phyloP scores from a whole-genome alignment of 768 basidiomycete species.

The Suillus luteus region DNA sequence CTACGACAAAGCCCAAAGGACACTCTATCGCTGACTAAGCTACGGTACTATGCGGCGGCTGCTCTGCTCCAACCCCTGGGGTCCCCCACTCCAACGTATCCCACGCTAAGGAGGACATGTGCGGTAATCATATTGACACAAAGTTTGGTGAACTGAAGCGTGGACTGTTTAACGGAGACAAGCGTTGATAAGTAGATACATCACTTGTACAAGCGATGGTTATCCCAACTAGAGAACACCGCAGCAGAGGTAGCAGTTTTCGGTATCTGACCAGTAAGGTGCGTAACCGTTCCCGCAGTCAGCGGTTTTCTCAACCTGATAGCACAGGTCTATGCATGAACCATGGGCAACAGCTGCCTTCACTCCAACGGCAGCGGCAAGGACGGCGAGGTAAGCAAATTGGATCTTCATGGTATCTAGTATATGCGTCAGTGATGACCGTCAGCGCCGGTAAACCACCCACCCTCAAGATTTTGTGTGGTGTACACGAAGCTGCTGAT shows the following conservation, averaged over 20 bases:
- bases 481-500: not conserved
- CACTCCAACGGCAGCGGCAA: not conserved
- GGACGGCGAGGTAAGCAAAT: not conserved
- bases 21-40: too few relatives aligned
- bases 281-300: not conserved
- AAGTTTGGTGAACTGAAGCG: not conserved
- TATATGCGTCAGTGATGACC: not conserved
- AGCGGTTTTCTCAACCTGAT: not conserved
- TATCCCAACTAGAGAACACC: not conserved
- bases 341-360: not conserved
- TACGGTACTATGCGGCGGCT: too few relatives aligned
- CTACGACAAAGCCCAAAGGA: too few relatives aligned
- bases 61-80: too few relatives aligned
- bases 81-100: too few relatives aligned
- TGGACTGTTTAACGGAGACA: not conserved
- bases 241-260: not conserved
- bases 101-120: not conserved
- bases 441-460: not conserved
- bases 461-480: not conserved
- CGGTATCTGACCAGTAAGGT: not conserved
- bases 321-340: not conserved
- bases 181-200: not conserved
- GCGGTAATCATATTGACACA: not conserved
- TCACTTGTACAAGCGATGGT: not conserved
- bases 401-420: not conserved